phyloP scores from a whole-genome alignment of 495 filamentous ascomycete species.

The Chaetomium cochliodes region DNA sequence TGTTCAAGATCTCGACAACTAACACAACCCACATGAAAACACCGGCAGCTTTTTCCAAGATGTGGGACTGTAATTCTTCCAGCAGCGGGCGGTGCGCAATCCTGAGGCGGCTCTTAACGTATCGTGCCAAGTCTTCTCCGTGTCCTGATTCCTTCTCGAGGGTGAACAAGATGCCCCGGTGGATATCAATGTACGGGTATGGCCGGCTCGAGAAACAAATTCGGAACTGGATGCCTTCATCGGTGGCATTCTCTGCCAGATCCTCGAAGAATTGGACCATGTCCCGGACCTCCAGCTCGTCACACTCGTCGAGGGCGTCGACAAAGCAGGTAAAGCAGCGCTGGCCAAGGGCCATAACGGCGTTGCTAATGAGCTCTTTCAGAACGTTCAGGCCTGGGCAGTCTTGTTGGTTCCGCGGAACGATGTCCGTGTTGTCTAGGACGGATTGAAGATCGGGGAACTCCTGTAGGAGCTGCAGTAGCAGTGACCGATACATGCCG shows the following conservation, averaged over 20 bases:
- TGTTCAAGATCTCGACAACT: conserved; percentile 46
- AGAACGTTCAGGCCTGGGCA: conserved; percentile 22
- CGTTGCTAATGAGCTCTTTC: conserved; percentile 25
- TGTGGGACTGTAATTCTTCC: conserved; percentile 30
- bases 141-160: conserved; percentile 29
- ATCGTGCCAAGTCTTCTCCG: conserved; percentile 24
- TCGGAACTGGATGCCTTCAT: conserved; percentile 15
- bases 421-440: conserved; percentile 22
- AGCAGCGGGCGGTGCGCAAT: conserved; percentile 24
- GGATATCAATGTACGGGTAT: conserved; percentile 46
- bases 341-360: conserved; percentile 27
- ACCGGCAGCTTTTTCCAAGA: conserved; percentile 42
- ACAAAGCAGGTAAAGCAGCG: conserved; percentile 35
- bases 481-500: conserved; percentile 56
- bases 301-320: conserved; percentile 45
- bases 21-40: conserved; percentile 51
- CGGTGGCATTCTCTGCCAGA: conserved; percentile 25
- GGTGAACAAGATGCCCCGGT: conserved; percentile 29
- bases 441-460: conserved; percentile 31
- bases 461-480: conserved; percentile 33
- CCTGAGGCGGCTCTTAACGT: conserved; percentile 26
- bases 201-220: conserved; percentile 54
- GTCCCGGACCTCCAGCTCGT: conserved; percentile 34
- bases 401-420: conserved; percentile 14
- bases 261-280: conserved; percentile 38